Evolutionary conservation across 106 monocot genomes (phyloP), one percentile per base, ranked within the genome.

Genomic region (Triglochin maritima): DNA sequence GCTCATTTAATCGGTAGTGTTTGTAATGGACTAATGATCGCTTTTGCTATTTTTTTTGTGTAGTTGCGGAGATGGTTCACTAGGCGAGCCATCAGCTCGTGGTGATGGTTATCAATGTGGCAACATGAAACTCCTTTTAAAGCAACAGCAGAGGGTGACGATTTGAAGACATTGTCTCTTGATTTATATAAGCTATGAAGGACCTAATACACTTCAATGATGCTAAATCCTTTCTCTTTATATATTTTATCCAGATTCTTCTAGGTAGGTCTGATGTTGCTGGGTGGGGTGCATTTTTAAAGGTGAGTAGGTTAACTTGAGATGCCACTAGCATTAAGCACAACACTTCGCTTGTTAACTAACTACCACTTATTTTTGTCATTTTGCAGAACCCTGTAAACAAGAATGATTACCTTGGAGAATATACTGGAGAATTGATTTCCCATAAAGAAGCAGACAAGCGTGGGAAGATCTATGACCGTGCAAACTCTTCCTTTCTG

Each of bases 211-310:
- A 29, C 29, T 29, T 29, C 29, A 29, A 29, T 29, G 29, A 29
- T 29, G 1, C 29, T 29, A 29, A 29, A 29, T 41, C 4, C 41
- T 7, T 17, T 6, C 3, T 59, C 8, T 59, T 29, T n/a, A 29
- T 12, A 17, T 59, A 29, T n/a, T 59, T 59, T 12, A 4, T 43
- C 15, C 78, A 98, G 98, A 92, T 98, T 55, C 80, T 98, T 44
- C 74, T 98, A 72, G 81, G 83, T 48, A 88, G 72, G 57, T 98
- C 98, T 63, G 88, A 92, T 77, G 86, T 98, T 79, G 92, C 98
- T 59, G 98, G 98, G 71, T 98, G 98, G 98, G 98, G 98, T 69
- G 98, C 98, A n/a, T 98, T 92, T 71, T 78, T 92, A 69, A 92
- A 88, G 84, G 98, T 92, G 42, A 71, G 65, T 6, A 48, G 12